Evolutionary conservation across 2,329 filamentous ascomycete species (phyloP).

Genomic region (Stromatinia cepivora): DNA sequence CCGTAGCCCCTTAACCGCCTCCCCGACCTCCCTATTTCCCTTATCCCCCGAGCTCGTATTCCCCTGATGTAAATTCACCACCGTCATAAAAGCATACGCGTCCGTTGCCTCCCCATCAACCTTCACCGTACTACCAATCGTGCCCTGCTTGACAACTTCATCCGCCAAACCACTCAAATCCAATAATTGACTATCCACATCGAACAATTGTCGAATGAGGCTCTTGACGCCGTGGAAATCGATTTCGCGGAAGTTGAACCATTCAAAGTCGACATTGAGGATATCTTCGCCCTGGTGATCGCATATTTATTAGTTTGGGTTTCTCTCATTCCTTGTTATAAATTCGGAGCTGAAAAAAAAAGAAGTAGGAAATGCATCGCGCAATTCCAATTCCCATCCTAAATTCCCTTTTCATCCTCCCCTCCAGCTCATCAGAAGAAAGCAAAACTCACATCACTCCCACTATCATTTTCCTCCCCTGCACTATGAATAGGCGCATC

Average conservation of each 20-base stretch:
- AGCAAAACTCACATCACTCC: conserved; percentile 33
- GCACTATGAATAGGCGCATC: conserved; percentile 35
- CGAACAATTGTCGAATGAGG: conserved; percentile 86
- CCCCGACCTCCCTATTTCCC: conserved; percentile 58
- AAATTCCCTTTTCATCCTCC: neutral
- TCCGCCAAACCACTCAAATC: conserved; percentile 85
- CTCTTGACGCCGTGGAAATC: conserved; percentile 96
- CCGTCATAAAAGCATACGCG: conserved; percentile 88
- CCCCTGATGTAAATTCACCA: conserved; percentile 79
- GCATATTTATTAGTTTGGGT: conserved; percentile 1
- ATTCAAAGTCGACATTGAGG: conserved; percentile 96
- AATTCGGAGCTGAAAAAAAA: conserved; percentile 6
- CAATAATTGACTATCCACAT: conserved; percentile 81
- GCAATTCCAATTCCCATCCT: neutral
- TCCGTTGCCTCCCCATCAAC: conserved; percentile 93
- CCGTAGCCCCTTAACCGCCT: conserved; percentile 68
- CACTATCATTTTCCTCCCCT: conserved; percentile 37
- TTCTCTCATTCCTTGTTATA: accelerated
- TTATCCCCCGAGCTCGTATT: conserved; percentile 63
- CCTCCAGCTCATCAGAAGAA: neutral
- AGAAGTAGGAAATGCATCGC: neutral
- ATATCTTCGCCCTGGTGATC: conserved; percentile 75
- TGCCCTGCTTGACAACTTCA: conserved; percentile 80
- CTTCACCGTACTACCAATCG: conserved; percentile 92
- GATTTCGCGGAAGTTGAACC: conserved; percentile 91